Conservation (phyloP, 805 yeast species). For the Wickerhamiella kurtzmanii region DNA sequence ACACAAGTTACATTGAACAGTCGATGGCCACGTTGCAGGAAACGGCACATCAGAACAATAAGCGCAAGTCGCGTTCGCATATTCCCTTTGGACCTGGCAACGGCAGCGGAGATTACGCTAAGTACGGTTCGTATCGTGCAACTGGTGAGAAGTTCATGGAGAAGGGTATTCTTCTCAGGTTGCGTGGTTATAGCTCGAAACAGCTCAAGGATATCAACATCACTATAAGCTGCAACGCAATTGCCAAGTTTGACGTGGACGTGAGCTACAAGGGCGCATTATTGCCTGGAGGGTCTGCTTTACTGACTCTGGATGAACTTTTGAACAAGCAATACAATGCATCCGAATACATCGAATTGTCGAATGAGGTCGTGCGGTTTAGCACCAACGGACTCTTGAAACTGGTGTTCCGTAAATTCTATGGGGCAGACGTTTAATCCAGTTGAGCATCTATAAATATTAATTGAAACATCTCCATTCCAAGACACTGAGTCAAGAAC, state of each 20-base stretch:
- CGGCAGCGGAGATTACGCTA: conserved; percentile 28
- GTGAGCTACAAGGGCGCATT: conserved; percentile 51
- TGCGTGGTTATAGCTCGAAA: conserved; percentile 36
- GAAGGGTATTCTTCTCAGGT: conserved; percentile 48
- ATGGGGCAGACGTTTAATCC: conserved; percentile 32
- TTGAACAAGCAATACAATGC: conserved; percentile 64
- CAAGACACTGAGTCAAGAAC: no score
- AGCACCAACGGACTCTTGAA: conserved; percentile 55
- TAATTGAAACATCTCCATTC: no score
- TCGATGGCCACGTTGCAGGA: conserved; percentile 38
- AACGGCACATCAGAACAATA: conserved; percentile 23
- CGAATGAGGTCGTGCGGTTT: conserved; percentile 55
- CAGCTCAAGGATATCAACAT: conserved; percentile 57
- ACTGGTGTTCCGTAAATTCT: conserved; percentile 64
- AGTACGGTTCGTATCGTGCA: conserved; percentile 66
- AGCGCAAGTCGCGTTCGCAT: conserved; percentile 14
- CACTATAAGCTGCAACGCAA: conserved; percentile 60
- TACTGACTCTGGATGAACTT: conserved; percentile 56
- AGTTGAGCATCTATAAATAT: no score
- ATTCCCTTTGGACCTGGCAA: conserved; percentile 26
- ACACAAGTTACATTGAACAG: conserved; percentile 37
- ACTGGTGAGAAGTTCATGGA: conserved; percentile 64
- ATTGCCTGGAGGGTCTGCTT: conserved; percentile 40
- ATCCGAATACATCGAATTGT: conserved; percentile 38
- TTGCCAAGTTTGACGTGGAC: conserved; percentile 61